phyloP scores from a whole-genome alignment of 2,329 filamentous ascomycete species.

The Coleophoma eucalyptorum region DNA sequence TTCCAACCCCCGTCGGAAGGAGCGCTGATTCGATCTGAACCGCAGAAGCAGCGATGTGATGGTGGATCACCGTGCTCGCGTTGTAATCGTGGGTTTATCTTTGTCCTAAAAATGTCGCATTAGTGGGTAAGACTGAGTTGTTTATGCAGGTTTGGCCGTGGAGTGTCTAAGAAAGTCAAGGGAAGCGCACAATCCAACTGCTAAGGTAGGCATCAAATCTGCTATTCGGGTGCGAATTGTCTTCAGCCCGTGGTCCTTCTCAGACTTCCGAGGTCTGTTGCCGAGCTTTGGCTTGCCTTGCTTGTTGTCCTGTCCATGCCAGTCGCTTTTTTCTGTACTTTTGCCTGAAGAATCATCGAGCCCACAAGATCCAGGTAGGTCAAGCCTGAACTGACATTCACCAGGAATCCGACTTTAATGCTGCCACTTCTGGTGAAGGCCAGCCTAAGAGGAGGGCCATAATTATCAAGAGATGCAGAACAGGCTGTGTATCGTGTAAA shows the following conservation, averaged over 20 bases:
- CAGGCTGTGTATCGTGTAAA: constrained; percentile 1
- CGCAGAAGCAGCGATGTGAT: constrained; percentile 3
- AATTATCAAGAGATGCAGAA: background rate
- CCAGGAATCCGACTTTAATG: no score
- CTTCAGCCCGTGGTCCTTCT: background rate
- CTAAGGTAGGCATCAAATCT: no score
- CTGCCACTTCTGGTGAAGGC: no score
- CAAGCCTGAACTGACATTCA: no score
- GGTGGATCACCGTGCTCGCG: constrained; percentile 1
- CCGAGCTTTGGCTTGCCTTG: background rate
- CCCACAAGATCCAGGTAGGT: no score
- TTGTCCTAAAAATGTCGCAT: no score
- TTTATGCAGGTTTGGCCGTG: background rate
- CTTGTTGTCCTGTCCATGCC: background rate
- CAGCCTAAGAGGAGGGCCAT: background rate
- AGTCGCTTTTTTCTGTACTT: no score
- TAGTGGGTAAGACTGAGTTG: no score
- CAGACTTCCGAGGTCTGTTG: background rate
- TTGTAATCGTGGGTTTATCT: background rate
- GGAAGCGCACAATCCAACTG: background rate
- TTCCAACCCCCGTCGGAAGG: background rate
- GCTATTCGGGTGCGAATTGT: background rate
- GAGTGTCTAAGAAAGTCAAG: background rate
- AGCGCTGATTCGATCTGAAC: background rate
- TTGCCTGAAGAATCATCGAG: no score